A percentile compares a stretch with the other conserved stretches of the same genome.
These are phyloP conservation scores for Saturnispora hagleri DNA, from an alignment of 805 yeast genomes.

Conservation along the genomic window DNA sequence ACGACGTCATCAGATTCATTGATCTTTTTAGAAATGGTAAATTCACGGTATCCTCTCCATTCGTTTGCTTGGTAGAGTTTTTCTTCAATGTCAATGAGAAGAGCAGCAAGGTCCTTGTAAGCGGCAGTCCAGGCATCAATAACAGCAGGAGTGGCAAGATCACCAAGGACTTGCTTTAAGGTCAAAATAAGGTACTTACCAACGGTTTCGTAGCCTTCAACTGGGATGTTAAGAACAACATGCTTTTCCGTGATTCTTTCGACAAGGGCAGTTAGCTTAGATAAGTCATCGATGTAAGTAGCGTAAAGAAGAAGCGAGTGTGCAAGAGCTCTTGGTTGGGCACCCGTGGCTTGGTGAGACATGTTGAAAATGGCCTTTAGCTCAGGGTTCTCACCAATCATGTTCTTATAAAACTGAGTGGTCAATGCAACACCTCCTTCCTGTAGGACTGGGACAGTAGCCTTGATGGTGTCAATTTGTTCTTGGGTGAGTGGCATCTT, in stretches of 20 bases:
- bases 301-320: conserved; percentile 54
- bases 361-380: conserved; percentile 53
- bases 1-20: conserved; percentile 40
- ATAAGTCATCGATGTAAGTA: conserved; percentile 48
- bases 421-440: conserved; percentile 48
- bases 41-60: conserved; percentile 55
- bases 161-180: conserved; percentile 45
- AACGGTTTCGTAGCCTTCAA: conserved; percentile 61
- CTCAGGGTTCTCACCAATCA: conserved; percentile 46
- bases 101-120: conserved; percentile 52
- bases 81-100: conserved; percentile 48
- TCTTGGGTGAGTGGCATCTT: background rate
- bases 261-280: conserved; percentile 45
- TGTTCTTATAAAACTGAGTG: conserved; percentile 41
- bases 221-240: conserved; percentile 49
- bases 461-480: background rate
- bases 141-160: conserved; percentile 49
- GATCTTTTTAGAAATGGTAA: conserved; percentile 34
- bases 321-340: conserved; percentile 59
- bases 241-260: conserved; percentile 56
- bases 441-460: conserved; percentile 41
- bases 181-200: conserved; percentile 50
- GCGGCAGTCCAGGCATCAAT: conserved; percentile 59
- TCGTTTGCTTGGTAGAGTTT: conserved; percentile 32
- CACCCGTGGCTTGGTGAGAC: conserved; percentile 43